Evolutionary conservation across 352 stramenopile species (phyloP).

Genomic region (Globisporangium splendens): DNA sequence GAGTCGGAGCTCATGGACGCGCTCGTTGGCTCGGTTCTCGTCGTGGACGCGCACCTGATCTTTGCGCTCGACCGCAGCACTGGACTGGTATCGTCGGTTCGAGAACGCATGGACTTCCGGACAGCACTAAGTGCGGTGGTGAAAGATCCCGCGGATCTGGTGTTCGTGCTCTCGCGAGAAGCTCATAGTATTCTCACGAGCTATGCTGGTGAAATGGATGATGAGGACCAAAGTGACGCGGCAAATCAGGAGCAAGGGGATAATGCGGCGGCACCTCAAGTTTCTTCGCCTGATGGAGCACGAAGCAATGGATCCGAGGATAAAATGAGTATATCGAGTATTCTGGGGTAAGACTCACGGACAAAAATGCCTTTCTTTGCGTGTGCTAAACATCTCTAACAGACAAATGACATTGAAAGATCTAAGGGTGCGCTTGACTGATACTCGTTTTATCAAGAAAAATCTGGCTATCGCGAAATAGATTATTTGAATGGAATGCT

Average conservation of each 20-base stretch:
- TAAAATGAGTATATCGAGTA: background rate
- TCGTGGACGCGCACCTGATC: conserved; percentile 10
- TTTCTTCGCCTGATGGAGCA: too few relatives aligned
- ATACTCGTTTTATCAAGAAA: too few relatives aligned
- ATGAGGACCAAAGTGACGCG: too few relatives aligned
- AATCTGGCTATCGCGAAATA: too few relatives aligned
- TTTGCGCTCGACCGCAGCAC: conserved; percentile 22
- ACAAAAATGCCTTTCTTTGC: too few relatives aligned
- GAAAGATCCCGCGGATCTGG: conserved; percentile 19
- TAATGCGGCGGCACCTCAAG: too few relatives aligned
- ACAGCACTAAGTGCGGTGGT: conserved; percentile 21
- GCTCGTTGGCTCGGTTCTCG: conserved; percentile 9
- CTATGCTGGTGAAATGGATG: conserved; percentile 1
- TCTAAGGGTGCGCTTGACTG: too few relatives aligned
- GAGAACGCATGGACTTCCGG: conserved; percentile 31
- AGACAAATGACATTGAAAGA: too few relatives aligned
- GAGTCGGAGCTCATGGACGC: background rate
- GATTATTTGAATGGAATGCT: too few relatives aligned
- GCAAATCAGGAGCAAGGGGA: background rate
- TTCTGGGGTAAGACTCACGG: background rate
- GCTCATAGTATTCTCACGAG: conserved; percentile 12
- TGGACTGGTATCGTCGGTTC: conserved; percentile 14
- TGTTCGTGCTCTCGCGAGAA: conserved; percentile 12
- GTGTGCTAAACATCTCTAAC: too few relatives aligned
- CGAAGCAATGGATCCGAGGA: too few relatives aligned